Conservation (phyloP, 108 stramenopile species). For the Conticribra guillardii region DNA sequence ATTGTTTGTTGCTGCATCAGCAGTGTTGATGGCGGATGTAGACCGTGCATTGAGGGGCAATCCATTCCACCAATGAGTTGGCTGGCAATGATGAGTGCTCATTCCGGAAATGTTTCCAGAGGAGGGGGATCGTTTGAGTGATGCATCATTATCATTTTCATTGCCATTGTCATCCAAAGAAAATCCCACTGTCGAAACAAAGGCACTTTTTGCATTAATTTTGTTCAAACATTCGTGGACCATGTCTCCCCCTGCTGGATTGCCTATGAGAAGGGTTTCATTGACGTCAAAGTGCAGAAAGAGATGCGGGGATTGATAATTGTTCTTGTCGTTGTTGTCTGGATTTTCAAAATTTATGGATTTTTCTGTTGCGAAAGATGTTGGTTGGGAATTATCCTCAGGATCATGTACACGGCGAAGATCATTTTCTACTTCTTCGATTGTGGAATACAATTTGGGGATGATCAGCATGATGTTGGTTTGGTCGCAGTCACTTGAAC, state of each 20-base stretch:
- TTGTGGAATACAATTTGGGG: no score
- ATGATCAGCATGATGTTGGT: no score
- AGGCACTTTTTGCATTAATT: constrained; percentile 83
- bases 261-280: constrained; percentile 85
- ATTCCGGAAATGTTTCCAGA: constrained; percentile 19
- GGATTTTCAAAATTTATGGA: no score
- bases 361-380: no score
- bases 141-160: constrained; percentile 1
- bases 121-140: constrained; percentile 8
- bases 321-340: no score
- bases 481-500: no score
- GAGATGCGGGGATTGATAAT: constrained; percentile 14
- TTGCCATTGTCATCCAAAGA: neutral
- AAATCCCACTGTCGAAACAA: constrained; percentile 49
- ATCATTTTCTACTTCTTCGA: no score
- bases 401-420: no score
- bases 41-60: constrained; percentile 30
- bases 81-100: constrained; percentile 43
- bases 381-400: no score
- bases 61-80: constrained; percentile 90
- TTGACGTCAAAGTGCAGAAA: constrained; percentile 85
- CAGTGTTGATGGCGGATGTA: neutral
- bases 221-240: constrained; percentile 75
- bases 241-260: constrained; percentile 85
- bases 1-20: no score